Conservation (phyloP, 169 alveolate species). For the Eimeria mitis region DNA sequence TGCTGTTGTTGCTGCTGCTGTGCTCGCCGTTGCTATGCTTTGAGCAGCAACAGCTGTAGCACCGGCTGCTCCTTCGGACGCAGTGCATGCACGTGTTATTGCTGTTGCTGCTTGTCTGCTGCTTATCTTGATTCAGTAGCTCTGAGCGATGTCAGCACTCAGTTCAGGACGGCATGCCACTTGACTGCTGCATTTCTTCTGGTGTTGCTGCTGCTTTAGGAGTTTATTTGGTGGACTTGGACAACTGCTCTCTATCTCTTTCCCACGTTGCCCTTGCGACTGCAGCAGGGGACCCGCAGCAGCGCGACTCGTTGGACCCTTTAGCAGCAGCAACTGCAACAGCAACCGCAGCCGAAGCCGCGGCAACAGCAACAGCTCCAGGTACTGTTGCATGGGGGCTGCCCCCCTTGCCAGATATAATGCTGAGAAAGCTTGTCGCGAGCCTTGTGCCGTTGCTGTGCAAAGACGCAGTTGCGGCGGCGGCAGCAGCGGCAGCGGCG, state of each 20-base stretch:
- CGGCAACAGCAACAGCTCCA: constrained; percentile 27
- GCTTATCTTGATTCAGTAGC: neutral
- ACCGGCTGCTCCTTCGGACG: neutral
- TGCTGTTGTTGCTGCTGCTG: neutral
- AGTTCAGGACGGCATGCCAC: neutral
- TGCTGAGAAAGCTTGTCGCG: constrained; percentile 40
- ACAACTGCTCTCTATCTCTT: constrained; percentile 33
- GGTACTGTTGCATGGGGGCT: constrained; percentile 58
- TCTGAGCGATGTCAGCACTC: neutral
- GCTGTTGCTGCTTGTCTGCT: neutral
- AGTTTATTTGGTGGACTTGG: constrained; percentile 50
- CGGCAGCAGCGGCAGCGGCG: constrained; percentile 63
- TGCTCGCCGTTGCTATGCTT: neutral
- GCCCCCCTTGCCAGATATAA: constrained; percentile 42
- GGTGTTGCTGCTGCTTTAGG: constrained; percentile 17
- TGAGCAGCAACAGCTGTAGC: neutral
- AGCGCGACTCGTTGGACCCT: constrained; percentile 35
- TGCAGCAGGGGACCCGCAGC: constrained; percentile 44
- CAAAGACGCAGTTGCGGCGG: constrained; percentile 49
- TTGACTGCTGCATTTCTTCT: neutral
- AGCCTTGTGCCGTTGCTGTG: constrained; percentile 53
- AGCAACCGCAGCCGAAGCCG: constrained; percentile 55
- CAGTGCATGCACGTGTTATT: neutral
- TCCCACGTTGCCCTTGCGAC: constrained; percentile 55
- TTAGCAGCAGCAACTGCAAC: constrained; percentile 14